These are phyloP conservation scores for Colletotrichum tanaceti DNA, from an alignment of 2,329 filamentous ascomycete genomes.

Conservation along the genomic window DNA sequence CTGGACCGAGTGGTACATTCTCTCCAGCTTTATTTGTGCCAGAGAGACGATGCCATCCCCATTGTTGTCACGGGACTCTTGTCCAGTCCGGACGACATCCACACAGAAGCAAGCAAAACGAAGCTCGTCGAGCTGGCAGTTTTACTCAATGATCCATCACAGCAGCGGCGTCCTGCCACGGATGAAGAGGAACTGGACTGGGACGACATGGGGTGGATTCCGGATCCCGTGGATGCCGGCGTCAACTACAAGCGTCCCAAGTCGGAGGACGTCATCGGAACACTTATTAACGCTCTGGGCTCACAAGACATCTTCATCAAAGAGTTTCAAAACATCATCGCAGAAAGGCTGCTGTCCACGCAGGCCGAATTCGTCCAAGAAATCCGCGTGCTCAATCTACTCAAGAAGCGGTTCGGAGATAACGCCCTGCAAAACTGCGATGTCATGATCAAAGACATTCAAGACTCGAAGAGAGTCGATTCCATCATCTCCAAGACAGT, in stretches of 20 bases:
- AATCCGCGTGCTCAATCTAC: conserved; percentile 82
- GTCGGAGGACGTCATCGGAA: conserved; percentile 90
- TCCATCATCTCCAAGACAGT: conserved; percentile 66
- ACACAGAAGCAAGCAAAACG: conserved; percentile 53
- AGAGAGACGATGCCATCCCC: conserved; percentile 80
- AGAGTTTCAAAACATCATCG: conserved; percentile 90
- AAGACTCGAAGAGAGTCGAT: conserved; percentile 83
- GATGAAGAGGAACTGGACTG: conserved; percentile 83
- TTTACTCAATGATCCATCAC: conserved; percentile 71
- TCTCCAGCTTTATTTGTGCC: conserved; percentile 80
- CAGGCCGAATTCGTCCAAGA: conserved; percentile 81
- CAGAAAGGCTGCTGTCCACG: conserved; percentile 78
- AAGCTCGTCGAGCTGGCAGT: conserved; percentile 75
- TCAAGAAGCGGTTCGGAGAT: conserved; percentile 91
- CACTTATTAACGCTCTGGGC: conserved; percentile 87
- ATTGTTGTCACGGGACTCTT: conserved; percentile 81
- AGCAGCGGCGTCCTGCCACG: conserved; percentile 62
- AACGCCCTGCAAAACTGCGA: conserved; percentile 89
- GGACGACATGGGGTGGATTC: conserved; percentile 93
- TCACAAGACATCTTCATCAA: conserved; percentile 93
- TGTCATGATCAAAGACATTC: conserved; percentile 95
- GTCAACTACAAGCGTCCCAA: conserved; percentile 92
- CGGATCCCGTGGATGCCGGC: conserved; percentile 91
- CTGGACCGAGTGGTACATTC: conserved; percentile 79
- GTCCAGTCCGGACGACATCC: conserved; percentile 66